Base-by-base conservation (phyloP, 257 asterid genomes). In the Euphrasia confusa region DNA sequence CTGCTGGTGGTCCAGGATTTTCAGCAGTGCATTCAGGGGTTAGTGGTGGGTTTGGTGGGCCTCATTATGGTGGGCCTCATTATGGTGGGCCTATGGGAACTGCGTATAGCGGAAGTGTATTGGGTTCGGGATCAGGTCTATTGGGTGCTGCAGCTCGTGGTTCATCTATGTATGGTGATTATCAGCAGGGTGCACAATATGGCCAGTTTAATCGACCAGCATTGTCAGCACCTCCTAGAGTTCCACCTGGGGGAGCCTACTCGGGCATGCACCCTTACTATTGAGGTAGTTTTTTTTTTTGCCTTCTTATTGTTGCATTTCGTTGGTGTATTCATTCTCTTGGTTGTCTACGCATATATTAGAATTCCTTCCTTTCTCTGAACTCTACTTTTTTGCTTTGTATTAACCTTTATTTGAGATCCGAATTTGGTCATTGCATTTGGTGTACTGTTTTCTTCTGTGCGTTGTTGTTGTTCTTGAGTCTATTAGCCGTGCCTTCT, bases 221-320 rank as follows among this genome's bases (percentile, higher is more conserved):
- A 58, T 66, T 84, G 9, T 71, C 84, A 33, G 77, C 78, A 15
- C 82, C 83, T 53, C 82, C 83, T 53, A 80, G 95, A 70, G 73
- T 75, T 49, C 83, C 84, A 12, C 79, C 85, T 48, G 92, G 96
- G 17, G 95, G 85, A 64, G 64, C 77, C 69, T 85, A 78, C 79
- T 92, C 77, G 73, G 89, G 95, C 70, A 67, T 75, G 79, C 88
- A 73, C 59, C 90, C 82, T 63, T 82, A 83, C 73, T 86, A 86
- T 70, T 88, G 77, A 88, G 96, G 96, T 86, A 79, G n/a, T 21
- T 21, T 21, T 61, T 61, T 69, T 27, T 57, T 58, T 44, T 56
- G 33, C 70, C 32, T 40, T 10, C 7, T 71, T 35, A 32, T 17
- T 17, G 37, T 14, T 50, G 1, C 2, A 35, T 13, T 65, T 58